Evolutionary conservation across 2,329 filamentous ascomycete genomes (phyloP), one percentile per base, ranked within the genome.

Genomic region (Aspergillus sp.): DNA sequence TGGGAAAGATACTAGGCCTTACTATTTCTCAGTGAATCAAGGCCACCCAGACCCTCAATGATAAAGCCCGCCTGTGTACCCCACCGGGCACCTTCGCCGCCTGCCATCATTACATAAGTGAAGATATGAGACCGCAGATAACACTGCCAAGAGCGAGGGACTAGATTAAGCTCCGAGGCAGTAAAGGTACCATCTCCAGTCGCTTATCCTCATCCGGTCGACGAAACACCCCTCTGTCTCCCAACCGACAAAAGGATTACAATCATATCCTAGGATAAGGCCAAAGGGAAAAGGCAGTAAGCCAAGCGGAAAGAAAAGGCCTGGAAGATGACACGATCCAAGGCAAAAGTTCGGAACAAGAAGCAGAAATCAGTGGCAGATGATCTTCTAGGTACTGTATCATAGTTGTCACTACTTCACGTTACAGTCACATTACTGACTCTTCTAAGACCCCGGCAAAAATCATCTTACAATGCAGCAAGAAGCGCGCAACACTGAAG

Each of bases 401-500:
- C 12, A 13, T 36, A 8, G 47, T n/a, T 28, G 13, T n/a, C 13
- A 45, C 17, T 21, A 30, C 30, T 30, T 8, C 6, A 15, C 43
- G 57, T 52, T 36, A 51, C 41, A 21, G 54, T 65, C 19, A 36
- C 32, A 13, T 38, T 23, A 32, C 65, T 65, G 55, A 68, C 57
- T 8, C 21, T 19, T 38, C 5, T 43, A 66, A 69, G 66, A 39
- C 39, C 47, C 52, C 53, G 62, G 63, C 25, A 56, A 67, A 69
- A 65, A 62, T 25, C 62, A 65, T 28, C 64, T 77, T 58, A 83
- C 82, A 1, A 78, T 89, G 72, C 78, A 80, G 63, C 82, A 88
- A 65, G 85, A 87, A 73, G 85, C 85, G 38, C 80, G 79, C 21
- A 86, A 85, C 67, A 86, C 84, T 12, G 83, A 82, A 69, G 78